Conservation (phyloP, 208 protist species). For the Leishmania martiniquensis region DNA sequence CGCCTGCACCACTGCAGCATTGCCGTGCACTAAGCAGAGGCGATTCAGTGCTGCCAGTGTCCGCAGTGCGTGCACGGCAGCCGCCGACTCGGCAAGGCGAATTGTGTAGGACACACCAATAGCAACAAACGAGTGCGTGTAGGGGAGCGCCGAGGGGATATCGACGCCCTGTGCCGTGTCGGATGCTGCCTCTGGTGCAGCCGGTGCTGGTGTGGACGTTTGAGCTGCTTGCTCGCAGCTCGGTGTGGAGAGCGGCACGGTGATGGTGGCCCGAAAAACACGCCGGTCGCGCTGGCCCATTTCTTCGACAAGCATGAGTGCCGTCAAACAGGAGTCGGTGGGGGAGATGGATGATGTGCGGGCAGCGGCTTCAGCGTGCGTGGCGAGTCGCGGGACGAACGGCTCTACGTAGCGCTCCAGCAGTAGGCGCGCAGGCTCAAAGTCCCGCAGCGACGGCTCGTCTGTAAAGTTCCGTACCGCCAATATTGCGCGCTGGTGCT, state of each 20-base stretch:
- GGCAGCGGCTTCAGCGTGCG: neutral
- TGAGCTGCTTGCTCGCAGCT: neutral
- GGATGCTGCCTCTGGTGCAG: neutral
- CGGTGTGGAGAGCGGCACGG: slow-evolving; percentile 48
- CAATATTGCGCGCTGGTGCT: slow-evolving; percentile 58
- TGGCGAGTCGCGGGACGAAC: neutral
- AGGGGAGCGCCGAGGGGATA: slow-evolving; percentile 8
- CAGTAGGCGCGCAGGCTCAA: slow-evolving; percentile 31
- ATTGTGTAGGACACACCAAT: slow-evolving; percentile 68
- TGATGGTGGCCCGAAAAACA: slow-evolving; percentile 75
- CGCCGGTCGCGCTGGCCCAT: slow-evolving; percentile 62
- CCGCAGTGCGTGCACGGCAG: slow-evolving; percentile 77
- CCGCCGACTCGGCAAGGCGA: slow-evolving; percentile 56
- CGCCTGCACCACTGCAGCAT: slow-evolving; percentile 8
- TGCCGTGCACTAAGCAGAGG: slow-evolving; percentile 10
- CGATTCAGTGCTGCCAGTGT: slow-evolving; percentile 55
- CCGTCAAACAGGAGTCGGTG: slow-evolving; percentile 2
- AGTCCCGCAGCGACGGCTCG: slow-evolving; percentile 34
- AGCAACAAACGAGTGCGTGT: slow-evolving; percentile 61
- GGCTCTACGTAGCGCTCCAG: slow-evolving; percentile 61
- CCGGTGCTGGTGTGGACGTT: neutral
- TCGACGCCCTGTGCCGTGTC: neutral
- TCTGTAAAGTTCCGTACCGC: slow-evolving; percentile 36
- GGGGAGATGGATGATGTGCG: neutral
- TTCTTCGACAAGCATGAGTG: slow-evolving; percentile 65